Evolutionary conservation across 495 filamentous ascomycete genomes (phyloP).

Genomic region (Podospora pseudocomata): DNA sequence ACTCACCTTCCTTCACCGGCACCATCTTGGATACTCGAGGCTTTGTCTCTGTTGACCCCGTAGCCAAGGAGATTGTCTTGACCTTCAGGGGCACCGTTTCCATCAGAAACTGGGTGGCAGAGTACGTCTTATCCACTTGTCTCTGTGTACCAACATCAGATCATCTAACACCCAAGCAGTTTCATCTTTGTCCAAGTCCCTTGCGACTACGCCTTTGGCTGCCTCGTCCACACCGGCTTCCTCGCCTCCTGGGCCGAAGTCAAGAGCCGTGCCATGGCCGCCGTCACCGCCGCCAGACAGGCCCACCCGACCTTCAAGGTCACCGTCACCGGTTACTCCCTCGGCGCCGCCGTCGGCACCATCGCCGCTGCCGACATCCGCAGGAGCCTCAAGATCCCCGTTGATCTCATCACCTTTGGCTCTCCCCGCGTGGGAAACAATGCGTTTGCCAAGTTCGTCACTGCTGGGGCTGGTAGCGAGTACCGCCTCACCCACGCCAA

Average conservation of each 20-base stretch:
- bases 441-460: conserved; percentile 55
- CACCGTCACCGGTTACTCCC: conserved; percentile 62
- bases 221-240: conserved; percentile 42
- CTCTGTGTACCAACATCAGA: background rate
- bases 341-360: conserved; percentile 63
- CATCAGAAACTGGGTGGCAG: conserved; percentile 62
- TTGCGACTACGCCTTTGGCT: conserved; percentile 34
- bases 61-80: conserved; percentile 59
- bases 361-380: conserved; percentile 58
- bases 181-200: conserved; percentile 31
- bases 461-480: conserved; percentile 44
- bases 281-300: conserved; percentile 26
- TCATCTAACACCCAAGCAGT: conserved; percentile 18
- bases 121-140: conserved; percentile 40
- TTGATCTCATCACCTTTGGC: conserved; percentile 61
- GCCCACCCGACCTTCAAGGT: conserved; percentile 52
- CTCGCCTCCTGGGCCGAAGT: conserved; percentile 37
- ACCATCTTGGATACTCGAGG: conserved; percentile 60
- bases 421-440: conserved; percentile 63
- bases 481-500: conserved; percentile 65
- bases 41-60: conserved; percentile 63
- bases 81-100: conserved; percentile 65
- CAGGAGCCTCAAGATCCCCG: conserved; percentile 37
- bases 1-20: conserved; percentile 55
- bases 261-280: conserved; percentile 17